These are phyloP conservation scores for Lentinula raphanica DNA, from an alignment of 768 basidiomycete genomes.

Conservation along the genomic window DNA sequence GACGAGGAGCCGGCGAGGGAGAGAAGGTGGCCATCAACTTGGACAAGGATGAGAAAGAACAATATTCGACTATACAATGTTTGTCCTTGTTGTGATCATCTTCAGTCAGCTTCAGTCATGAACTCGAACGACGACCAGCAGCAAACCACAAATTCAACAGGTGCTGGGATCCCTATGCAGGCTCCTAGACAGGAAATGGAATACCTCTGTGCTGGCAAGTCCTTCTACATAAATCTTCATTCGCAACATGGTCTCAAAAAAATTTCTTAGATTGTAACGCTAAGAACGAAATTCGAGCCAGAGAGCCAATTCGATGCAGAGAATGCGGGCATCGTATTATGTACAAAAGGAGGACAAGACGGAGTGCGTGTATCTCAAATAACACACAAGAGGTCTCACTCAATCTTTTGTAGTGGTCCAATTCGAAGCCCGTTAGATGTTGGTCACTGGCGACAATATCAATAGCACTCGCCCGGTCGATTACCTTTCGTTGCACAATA, in stretches of 20 bases:
- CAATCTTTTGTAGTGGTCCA: constrained; percentile 56
- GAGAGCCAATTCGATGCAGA: constrained; percentile 92
- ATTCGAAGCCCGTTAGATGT: constrained; percentile 70
- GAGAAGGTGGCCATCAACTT: constrained; percentile 56
- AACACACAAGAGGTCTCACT: not conserved
- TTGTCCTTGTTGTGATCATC: constrained; percentile 3
- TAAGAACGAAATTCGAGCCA: constrained; percentile 83
- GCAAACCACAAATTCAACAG: not conserved
- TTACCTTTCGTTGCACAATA: too few relatives aligned
- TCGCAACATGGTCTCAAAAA: not conserved
- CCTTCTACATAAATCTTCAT: not conserved
- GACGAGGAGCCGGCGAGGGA: constrained; percentile 54
- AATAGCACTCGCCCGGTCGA: too few relatives aligned
- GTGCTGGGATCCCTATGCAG: constrained; percentile 19
- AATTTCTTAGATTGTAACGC: constrained; percentile 73
- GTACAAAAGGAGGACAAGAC: constrained; percentile 94
- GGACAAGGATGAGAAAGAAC: not conserved
- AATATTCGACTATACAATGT: not conserved
- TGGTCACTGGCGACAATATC: too few relatives aligned
- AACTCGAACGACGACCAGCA: not conserved
- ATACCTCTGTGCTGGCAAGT: constrained; percentile 52
- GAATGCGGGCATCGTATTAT: constrained; percentile 98
- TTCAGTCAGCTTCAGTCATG: not conserved
- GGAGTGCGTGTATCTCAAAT: constrained; percentile 57
- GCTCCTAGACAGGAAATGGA: constrained; percentile 46